A percentile compares a stretch with the other conserved stretches of the same genome.
Conservation (phyloP, 345 rosid genomes). For the Gossypium ekmanianum region DNA sequence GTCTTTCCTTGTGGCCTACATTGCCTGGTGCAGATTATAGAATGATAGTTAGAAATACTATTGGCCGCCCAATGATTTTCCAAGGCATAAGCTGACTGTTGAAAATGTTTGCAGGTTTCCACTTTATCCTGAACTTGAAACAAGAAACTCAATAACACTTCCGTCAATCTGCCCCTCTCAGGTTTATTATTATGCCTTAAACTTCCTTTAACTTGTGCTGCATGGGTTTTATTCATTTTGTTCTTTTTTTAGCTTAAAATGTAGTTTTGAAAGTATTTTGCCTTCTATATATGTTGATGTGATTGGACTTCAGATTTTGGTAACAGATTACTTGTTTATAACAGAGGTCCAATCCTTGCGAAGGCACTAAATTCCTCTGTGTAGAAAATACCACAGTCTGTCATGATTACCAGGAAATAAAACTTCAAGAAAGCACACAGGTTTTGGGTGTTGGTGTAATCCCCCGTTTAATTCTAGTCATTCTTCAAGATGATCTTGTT, state of each 20-base stretch:
- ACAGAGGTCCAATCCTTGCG: slow-evolving; percentile 68
- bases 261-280: background rate
- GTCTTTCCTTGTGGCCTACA: background rate
- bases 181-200: slow-evolving; percentile 37
- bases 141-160: slow-evolving; percentile 65
- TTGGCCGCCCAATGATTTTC: slow-evolving; percentile 4
- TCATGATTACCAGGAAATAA: slow-evolving; percentile 94
- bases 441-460: slow-evolving; percentile 89
- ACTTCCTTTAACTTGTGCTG: background rate
- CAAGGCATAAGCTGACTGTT: slow-evolving; percentile 6
- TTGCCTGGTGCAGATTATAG: background rate
- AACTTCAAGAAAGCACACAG: slow-evolving; percentile 93
- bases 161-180: slow-evolving; percentile 86
- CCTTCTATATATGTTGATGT: background rate
- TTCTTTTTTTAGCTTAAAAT: slow-evolving; percentile 2
- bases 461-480: slow-evolving; percentile 79
- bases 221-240: background rate
- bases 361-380: slow-evolving; percentile 66
- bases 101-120: slow-evolving; percentile 50
- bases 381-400: slow-evolving; percentile 62
- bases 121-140: slow-evolving; percentile 83
- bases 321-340: slow-evolving; percentile 20
- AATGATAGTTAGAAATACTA: slow-evolving; percentile 6
- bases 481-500: slow-evolving; percentile 88
- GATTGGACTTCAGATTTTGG: background rate